Evolutionary conservation across 1,284 basidiomycete species (phyloP).

Genomic region (Fomitiporia mediterranea): DNA sequence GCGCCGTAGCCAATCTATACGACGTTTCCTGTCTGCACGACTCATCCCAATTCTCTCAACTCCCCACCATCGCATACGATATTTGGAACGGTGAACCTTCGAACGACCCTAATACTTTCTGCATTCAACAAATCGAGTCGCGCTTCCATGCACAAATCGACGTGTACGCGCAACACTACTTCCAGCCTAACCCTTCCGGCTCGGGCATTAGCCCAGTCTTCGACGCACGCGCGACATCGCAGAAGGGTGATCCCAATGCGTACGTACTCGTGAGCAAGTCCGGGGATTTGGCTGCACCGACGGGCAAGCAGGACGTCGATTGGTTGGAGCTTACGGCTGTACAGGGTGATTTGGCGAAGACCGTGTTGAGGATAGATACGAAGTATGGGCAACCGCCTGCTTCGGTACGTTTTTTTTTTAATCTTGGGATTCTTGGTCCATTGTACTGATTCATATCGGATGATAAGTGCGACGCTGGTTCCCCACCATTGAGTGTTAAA

Average conservation of each 20-base stretch:
- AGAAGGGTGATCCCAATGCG: constrained; percentile 39
- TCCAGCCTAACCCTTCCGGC: constrained; percentile 42
- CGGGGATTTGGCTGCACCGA: constrained; percentile 42
- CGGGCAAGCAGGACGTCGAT: constrained; percentile 44
- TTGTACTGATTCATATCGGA: neutral
- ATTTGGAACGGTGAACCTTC: constrained; percentile 32
- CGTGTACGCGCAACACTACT: constrained; percentile 55
- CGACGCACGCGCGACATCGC: constrained; percentile 48
- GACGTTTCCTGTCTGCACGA: constrained; percentile 53
- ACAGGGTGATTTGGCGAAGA: constrained; percentile 45
- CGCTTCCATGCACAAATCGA: constrained; percentile 26
- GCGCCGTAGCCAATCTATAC: constrained; percentile 55
- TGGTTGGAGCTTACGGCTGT: constrained; percentile 50
- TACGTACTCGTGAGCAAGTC: constrained; percentile 44
- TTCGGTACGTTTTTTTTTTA: constrained; percentile 31
- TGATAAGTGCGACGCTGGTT: constrained; percentile 38
- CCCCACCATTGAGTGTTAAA: constrained; percentile 39
- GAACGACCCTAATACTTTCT: constrained; percentile 26
- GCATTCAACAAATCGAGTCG: constrained; percentile 36
- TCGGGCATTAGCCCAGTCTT: constrained; percentile 49
- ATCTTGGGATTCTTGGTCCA: neutral
- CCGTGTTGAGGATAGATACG: constrained; percentile 55
- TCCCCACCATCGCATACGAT: constrained; percentile 40
- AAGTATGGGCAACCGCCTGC: constrained; percentile 58
- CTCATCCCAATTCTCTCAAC: constrained; percentile 34